Evolutionary conservation across 2,329 filamentous ascomycete species (phyloP).

Genomic region (Chrysoporthe deuterocubensis): DNA sequence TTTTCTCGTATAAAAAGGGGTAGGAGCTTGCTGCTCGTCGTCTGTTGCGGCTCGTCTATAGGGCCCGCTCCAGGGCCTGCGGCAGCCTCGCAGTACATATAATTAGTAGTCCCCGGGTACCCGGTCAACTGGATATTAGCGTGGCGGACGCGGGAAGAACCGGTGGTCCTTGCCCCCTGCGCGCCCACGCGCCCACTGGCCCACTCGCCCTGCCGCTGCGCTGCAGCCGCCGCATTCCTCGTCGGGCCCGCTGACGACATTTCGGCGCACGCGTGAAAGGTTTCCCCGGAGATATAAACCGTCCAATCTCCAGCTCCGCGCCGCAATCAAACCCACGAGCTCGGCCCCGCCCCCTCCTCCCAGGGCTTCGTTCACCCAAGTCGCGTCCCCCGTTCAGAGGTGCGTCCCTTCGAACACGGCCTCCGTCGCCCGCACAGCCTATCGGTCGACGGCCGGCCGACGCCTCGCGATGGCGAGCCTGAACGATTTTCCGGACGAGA

Average conservation of each 20-base stretch:
- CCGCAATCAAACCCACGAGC: conserved; percentile 8
- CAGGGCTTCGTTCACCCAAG: background rate
- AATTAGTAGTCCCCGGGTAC: too few species aligned
- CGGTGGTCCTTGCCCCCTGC: conserved; percentile 3
- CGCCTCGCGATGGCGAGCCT: conserved; percentile 41
- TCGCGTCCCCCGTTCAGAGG: background rate
- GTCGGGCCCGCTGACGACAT: conserved; percentile 9
- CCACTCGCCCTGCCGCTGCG: background rate
- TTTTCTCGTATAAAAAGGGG: too few species aligned
- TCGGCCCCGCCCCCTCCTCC: background rate
- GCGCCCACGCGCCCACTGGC: background rate
- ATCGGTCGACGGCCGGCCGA: background rate
- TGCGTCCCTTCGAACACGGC: background rate
- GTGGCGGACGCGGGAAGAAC: background rate
- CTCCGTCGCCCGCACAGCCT: background rate
- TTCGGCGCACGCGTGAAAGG: background rate
- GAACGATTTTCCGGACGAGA: conserved; percentile 74
- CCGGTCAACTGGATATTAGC: background rate
- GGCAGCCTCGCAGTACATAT: too few species aligned
- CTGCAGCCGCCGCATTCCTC: conserved; percentile 1
- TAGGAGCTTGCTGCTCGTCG: too few species aligned
- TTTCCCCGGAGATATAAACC: background rate
- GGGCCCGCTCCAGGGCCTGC: too few species aligned
- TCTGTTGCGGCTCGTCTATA: too few species aligned
- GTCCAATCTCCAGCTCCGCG: conserved; percentile 3